phyloP scores from a whole-genome alignment of 352 stramenopile genomes.

The Globisporangium spinosum region DNA sequence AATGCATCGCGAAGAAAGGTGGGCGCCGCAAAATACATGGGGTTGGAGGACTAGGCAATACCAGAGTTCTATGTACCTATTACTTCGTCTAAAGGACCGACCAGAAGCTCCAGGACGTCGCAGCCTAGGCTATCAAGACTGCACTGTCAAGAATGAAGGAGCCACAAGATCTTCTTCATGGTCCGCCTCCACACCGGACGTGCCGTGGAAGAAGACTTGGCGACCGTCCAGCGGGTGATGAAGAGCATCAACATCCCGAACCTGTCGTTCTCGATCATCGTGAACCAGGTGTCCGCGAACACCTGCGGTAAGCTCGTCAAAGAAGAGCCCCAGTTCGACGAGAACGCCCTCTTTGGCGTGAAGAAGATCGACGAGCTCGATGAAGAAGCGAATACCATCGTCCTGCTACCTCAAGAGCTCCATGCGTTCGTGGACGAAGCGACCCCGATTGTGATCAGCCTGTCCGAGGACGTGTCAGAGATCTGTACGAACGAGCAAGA shows the following conservation, averaged over 20 bases:
- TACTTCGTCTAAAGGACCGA: too few relatives aligned
- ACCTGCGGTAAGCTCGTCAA: background rate
- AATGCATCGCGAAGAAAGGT: too few relatives aligned
- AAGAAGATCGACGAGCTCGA: background rate
- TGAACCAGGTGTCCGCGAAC: background rate
- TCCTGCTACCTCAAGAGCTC: background rate
- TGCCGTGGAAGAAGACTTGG: background rate
- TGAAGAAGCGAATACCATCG: background rate
- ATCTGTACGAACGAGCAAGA: too few relatives aligned
- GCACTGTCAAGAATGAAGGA: background rate
- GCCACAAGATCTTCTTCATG: background rate
- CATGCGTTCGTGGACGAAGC: background rate
- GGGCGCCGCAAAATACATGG: too few relatives aligned
- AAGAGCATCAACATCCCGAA: background rate
- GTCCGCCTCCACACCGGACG: background rate
- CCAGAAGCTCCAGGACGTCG: background rate
- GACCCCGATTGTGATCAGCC: too few relatives aligned
- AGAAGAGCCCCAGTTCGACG: background rate
- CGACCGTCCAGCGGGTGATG: background rate
- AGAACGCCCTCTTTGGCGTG: background rate
- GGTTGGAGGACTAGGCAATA: too few relatives aligned
- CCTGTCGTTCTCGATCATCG: background rate
- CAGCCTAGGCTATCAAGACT: background rate
- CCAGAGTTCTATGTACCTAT: too few relatives aligned
- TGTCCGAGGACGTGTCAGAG: too few relatives aligned